These are phyloP conservation scores for Vigna hirtella DNA, from an alignment of 306 rosid species.

Conservation along the genomic window DNA sequence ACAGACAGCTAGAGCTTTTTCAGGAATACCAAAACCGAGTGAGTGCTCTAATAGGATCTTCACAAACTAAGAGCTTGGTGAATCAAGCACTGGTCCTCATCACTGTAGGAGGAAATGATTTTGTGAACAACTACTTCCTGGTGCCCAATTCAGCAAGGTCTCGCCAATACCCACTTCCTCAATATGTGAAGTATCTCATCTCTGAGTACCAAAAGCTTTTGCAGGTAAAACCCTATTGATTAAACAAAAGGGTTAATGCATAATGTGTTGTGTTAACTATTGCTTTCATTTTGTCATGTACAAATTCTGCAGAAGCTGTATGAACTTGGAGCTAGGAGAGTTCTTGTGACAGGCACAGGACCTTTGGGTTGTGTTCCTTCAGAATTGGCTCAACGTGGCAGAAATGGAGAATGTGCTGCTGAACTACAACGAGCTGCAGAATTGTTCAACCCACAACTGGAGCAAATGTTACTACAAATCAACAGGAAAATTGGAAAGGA, in stretches of 20 bases:
- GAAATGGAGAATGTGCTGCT: slow-evolving; percentile 58
- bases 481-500: slow-evolving; percentile 60
- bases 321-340: slow-evolving; percentile 71
- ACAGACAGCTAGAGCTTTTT: slow-evolving; percentile 56
- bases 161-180: slow-evolving; percentile 62
- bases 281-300: not conserved
- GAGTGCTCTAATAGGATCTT: slow-evolving; percentile 55
- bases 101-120: slow-evolving; percentile 87
- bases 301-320: slow-evolving; percentile 44
- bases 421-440: slow-evolving; percentile 67
- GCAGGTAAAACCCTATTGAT: slow-evolving; percentile 46
- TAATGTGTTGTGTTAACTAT: not conserved
- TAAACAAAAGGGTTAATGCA: not conserved
- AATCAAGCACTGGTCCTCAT: slow-evolving; percentile 61
- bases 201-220: slow-evolving; percentile 65
- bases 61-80: slow-evolving; percentile 48
- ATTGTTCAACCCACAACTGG: slow-evolving; percentile 74
- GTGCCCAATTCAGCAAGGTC: slow-evolving; percentile 81
- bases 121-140: slow-evolving; percentile 79
- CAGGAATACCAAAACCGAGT: slow-evolving; percentile 62
- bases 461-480: slow-evolving; percentile 51
- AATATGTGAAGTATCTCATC: slow-evolving; percentile 65
- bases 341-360: slow-evolving; percentile 85
- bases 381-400: slow-evolving; percentile 67
- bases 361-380: slow-evolving; percentile 91